A percentile compares a stretch with the other conserved stretches of the same genome.
Conservation (phyloP, 148 eudicot species). For the Cornus suecica region DNA sequence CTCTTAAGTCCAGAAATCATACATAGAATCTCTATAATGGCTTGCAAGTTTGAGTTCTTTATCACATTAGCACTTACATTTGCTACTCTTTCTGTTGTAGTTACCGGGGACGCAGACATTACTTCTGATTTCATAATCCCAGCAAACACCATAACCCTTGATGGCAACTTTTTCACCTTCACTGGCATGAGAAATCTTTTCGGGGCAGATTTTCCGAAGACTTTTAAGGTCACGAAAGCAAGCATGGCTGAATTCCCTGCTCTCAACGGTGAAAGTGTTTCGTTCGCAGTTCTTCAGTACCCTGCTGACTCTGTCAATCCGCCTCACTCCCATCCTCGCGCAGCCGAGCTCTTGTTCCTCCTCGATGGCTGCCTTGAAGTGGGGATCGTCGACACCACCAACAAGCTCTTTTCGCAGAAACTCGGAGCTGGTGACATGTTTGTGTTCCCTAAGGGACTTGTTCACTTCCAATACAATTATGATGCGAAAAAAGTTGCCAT, state of each 20-base stretch:
- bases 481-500: background rate
- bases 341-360: constrained; percentile 18
- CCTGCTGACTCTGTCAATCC: constrained; percentile 25
- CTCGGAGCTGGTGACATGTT: background rate
- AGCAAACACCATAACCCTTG: background rate
- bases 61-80: background rate
- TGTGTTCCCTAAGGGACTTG: background rate
- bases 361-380: constrained; percentile 8
- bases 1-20: no score
- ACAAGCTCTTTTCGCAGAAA: constrained; percentile 7
- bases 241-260: constrained; percentile 19
- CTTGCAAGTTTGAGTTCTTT: constrained; percentile 1
- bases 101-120: constrained; percentile 20
- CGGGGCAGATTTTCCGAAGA: constrained; percentile 6
- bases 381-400: constrained; percentile 5
- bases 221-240: constrained; percentile 23
- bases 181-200: constrained; percentile 16
- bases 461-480: background rate
- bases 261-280: constrained; percentile 22
- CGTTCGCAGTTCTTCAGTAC: constrained; percentile 18
- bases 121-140: constrained; percentile 21
- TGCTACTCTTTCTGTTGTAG: background rate
- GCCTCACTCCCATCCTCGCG: constrained; percentile 26
- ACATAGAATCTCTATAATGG: background rate
- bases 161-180: constrained; percentile 20